Evolutionary conservation across 1,139 yeast species (phyloP), one percentile per base, ranked within the genome.

Genomic region (Yamadazyma dushanensis): DNA sequence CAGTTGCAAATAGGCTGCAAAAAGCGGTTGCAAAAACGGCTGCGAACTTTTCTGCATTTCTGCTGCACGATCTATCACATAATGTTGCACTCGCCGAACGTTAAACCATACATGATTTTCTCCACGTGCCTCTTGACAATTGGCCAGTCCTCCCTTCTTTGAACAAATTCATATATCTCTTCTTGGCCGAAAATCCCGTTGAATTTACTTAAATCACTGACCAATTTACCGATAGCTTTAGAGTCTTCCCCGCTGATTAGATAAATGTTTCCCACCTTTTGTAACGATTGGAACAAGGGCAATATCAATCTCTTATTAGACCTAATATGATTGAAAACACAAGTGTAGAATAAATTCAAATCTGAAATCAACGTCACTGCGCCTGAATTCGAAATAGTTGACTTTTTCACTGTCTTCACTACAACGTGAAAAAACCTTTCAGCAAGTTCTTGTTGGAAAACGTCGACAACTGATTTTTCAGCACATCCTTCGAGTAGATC

Each of bases 391-490:
- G 95, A 85, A 3, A 92, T 76, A 1, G 80, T 74, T 31, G 83
- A 73, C 45, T 81, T 80, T 43, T 76, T 73, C 35, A 92, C 68
- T 39, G 83, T 77, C 54, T 87, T 88, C 26, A 88, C 87, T 27
- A 92, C 66, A 1, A 82, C 70, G 29, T 78, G 82, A 53, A 88
- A 89, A 45, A 92, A 83, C 32, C 98, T 59, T 53, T 88, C 88
- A 0, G 96, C 96, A 26, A 92, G 80, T 54, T 92, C 98, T 54
- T 89, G 96, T 50, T 90, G 95, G 54, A 89, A 92, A 0, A 92
- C 95, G 50, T 90, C 97, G 18, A 90, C 77, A 7, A 94, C 83
- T 0, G 89, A 77, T 51, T 83, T 86, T 39, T 92, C 97, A 0
- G 97, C 88, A 15, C 95, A 78, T 3, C 90, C 96, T 14, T 78